phyloP scores from a whole-genome alignment of 179 eudicot genomes.

The Dionaea muscipula region DNA sequence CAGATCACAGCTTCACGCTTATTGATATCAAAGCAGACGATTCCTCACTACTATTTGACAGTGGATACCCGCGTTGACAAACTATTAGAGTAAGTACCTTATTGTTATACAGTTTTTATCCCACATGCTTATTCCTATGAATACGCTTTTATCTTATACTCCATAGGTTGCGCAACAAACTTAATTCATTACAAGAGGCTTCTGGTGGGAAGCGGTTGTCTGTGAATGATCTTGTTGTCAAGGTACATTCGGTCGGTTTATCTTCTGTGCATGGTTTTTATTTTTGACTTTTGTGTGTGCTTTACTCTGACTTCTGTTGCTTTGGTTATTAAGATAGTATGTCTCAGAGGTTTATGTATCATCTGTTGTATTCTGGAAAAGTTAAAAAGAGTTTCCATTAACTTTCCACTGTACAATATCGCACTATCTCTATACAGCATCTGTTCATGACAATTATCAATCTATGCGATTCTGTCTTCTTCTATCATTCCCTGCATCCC shows the following conservation, averaged over 20 bases:
- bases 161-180: conserved; percentile 53
- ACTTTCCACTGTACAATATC: too few relatives aligned
- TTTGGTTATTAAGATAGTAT: too few relatives aligned
- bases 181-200: conserved; percentile 79
- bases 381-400: too few relatives aligned
- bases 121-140: not conserved
- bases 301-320: too few relatives aligned
- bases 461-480: too few relatives aligned
- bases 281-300: too few relatives aligned
- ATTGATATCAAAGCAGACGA: conserved; percentile 83
- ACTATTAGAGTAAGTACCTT: conserved; percentile 68
- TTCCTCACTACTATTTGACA: conserved; percentile 91
- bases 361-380: too few relatives aligned
- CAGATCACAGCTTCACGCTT: conserved; percentile 95
- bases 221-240: conserved; percentile 86
- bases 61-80: conserved; percentile 96
- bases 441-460: too few relatives aligned
- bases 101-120: not conserved
- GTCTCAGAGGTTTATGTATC: too few relatives aligned
- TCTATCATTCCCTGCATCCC: too few relatives aligned
- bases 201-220: conserved; percentile 90
- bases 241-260: conserved; percentile 30
- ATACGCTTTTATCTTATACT: conserved; percentile 17
- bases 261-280: too few relatives aligned
- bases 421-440: too few relatives aligned